phyloP scores from a whole-genome alignment of 75 land plant species.

The Cunninghamia lanceolata region DNA sequence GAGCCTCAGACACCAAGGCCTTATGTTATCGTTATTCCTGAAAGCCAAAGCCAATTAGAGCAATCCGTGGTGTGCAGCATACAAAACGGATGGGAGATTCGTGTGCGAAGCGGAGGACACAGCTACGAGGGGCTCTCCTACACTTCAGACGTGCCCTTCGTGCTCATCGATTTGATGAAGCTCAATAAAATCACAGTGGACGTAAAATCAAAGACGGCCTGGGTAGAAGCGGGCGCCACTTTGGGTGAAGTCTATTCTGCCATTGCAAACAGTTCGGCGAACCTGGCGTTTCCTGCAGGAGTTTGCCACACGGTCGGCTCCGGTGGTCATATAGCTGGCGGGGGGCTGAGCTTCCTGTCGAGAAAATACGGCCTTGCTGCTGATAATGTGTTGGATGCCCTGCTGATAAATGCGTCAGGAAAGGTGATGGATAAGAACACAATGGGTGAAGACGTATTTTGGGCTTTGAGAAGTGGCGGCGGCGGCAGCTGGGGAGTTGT shows the following conservation, averaged over 20 bases:
- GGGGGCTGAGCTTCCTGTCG: no score
- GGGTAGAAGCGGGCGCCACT: constrained; percentile 30
- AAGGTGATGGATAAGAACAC: no score
- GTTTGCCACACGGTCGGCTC: not conserved
- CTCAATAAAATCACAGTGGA: constrained; percentile 18
- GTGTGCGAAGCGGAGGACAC: constrained; percentile 36
- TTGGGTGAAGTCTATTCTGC: constrained; percentile 24
- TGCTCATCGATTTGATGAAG: constrained; percentile 22
- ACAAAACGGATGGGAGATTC: not conserved
- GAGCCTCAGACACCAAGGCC: not conserved
- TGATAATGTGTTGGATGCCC: no score
- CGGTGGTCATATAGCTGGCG: no score
- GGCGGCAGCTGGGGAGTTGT: constrained; percentile 38
- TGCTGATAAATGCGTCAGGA: no score
- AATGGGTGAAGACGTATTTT: constrained; percentile 4
- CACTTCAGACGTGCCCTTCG: constrained; percentile 25
- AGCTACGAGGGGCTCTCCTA: constrained; percentile 34
- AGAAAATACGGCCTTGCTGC: no score
- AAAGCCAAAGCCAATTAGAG: not conserved
- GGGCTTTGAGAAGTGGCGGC: constrained; percentile 39
- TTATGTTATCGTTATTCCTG: not conserved
- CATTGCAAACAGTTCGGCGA: not conserved
- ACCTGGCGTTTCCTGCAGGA: not conserved
- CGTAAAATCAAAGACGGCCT: constrained; percentile 15
- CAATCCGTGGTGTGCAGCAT: constrained; percentile 12